phyloP scores from a whole-genome alignment of 805 yeast genomes.

The Starmera caribaea region DNA sequence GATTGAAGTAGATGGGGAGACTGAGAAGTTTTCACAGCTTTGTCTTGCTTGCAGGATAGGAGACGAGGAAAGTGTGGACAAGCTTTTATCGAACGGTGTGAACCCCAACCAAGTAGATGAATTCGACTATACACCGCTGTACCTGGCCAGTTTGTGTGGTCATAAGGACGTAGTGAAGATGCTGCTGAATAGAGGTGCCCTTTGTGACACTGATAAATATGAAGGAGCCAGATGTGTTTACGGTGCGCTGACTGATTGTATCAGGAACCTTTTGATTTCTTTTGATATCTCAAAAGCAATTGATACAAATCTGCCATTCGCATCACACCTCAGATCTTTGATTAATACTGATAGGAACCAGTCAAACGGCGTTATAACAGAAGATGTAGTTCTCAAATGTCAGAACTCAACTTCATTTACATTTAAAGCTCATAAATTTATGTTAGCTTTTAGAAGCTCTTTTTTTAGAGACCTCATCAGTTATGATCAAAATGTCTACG shows the following conservation, averaged over 20 bases:
- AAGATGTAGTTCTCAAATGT: constrained; percentile 16
- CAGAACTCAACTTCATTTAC: not conserved
- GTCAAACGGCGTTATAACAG: constrained; percentile 13
- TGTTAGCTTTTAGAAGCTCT: constrained; percentile 28
- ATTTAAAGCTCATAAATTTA: constrained; percentile 27
- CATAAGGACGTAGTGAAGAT: constrained; percentile 55
- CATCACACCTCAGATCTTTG: constrained; percentile 52
- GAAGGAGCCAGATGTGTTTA: constrained; percentile 73
- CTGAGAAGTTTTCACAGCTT: not conserved
- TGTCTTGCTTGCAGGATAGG: not conserved
- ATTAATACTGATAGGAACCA: constrained; percentile 7
- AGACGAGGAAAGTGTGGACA: not conserved
- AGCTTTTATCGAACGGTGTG: not conserved
- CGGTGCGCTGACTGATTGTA: constrained; percentile 65
- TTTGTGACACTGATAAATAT: constrained; percentile 72
- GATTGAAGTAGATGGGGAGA: not conserved
- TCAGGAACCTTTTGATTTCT: constrained; percentile 45
- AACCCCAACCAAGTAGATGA: constrained; percentile 39
- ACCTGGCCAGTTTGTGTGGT: constrained; percentile 68
- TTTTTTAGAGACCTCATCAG: constrained; percentile 19
- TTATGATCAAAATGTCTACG: constrained; percentile 15
- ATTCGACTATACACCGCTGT: constrained; percentile 70
- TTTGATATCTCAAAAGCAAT: constrained; percentile 62
- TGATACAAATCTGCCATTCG: constrained; percentile 63
- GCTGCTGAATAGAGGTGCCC: constrained; percentile 57